Percentiles rank a stretch among this genome's conserved stretches.
phyloP scores from a whole-genome alignment of 179 eudicot species.

The Spergularia azorica region DNA sequence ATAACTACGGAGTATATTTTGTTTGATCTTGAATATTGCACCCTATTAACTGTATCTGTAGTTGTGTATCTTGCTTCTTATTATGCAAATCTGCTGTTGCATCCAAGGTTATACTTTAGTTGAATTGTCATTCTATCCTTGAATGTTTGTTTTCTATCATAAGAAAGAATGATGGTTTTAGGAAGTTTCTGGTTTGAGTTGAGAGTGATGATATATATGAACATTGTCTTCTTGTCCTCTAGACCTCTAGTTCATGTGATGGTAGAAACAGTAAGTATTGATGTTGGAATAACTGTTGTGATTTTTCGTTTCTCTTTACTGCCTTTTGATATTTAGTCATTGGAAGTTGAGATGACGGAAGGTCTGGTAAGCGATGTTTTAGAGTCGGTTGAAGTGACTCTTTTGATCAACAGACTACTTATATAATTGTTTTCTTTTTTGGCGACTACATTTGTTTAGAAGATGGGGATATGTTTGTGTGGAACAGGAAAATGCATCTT shows the following conservation, averaged over 20 bases:
- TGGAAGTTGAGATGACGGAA: slow-evolving; percentile 1
- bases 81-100: slow-evolving; percentile 4
- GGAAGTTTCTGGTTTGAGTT: not conserved
- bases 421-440: too few species aligned
- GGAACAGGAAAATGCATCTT: not conserved
- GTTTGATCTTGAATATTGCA: not conserved
- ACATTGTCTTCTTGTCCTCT: too few species aligned
- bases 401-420: too few species aligned
- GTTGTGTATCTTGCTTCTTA: slow-evolving; percentile 4
- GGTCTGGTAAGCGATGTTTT: not conserved
- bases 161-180: not conserved
- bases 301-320: not conserved
- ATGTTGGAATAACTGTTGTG: not conserved
- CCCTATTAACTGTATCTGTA: not conserved
- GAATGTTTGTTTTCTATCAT: not conserved
- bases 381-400: slow-evolving; percentile 6
- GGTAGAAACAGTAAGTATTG: not conserved
- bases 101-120: not conserved
- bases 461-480: not conserved
- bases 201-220: not conserved
- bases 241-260: not conserved
- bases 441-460: not conserved
- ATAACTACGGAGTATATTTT: too few species aligned
- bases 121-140: not conserved
- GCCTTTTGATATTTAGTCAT: not conserved